phyloP scores from a whole-genome alignment of 2,329 filamentous ascomycete species.

The Peltaster fructicola region DNA sequence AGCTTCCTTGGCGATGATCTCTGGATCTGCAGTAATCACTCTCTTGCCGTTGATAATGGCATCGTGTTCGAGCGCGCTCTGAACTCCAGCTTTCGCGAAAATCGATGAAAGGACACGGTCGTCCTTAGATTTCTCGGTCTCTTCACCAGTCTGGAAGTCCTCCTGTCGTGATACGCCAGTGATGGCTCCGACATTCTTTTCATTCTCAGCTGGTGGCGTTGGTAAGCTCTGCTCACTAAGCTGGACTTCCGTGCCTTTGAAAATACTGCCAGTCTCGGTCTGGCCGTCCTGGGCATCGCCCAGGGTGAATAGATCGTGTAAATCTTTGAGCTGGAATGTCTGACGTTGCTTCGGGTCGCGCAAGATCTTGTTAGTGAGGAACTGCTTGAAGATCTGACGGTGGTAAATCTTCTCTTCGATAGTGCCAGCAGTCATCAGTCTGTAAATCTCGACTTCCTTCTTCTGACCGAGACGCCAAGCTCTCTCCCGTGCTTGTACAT shows the following conservation, averaged over 20 bases:
- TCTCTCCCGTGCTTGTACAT: slow-evolving; percentile 83
- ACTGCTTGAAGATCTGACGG: slow-evolving; percentile 96
- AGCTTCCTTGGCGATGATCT: slow-evolving; percentile 67
- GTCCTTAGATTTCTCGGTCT: slow-evolving; percentile 29
- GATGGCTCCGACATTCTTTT: slow-evolving; percentile 12
- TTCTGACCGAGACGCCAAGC: slow-evolving; percentile 95
- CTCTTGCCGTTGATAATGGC: slow-evolving; percentile 65
- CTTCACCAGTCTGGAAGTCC: slow-evolving; percentile 19
- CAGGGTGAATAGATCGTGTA: slow-evolving; percentile 81
- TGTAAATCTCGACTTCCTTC: slow-evolving; percentile 85
- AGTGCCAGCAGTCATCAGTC: slow-evolving; percentile 92
- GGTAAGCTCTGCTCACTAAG: slow-evolving; percentile 23
- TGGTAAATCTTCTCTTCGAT: slow-evolving; percentile 99
- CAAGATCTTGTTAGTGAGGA: slow-evolving; percentile 88
- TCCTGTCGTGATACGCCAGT: slow-evolving; percentile 27
- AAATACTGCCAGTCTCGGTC: slow-evolving; percentile 72
- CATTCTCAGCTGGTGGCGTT: slow-evolving; percentile 14
- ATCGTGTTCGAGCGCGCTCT: slow-evolving; percentile 86
- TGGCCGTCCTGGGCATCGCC: slow-evolving; percentile 46
- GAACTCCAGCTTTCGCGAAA: slow-evolving; percentile 69
- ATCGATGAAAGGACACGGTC: slow-evolving; percentile 75
- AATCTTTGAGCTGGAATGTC: slow-evolving; percentile 72
- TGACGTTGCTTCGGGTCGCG: slow-evolving; percentile 87
- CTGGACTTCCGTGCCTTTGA: slow-evolving; percentile 69
- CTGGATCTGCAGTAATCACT: slow-evolving; percentile 49